Evolutionary conservation across 768 basidiomycete species (phyloP), one percentile per base, ranked within the genome.

Genomic region (Suillus luteus): DNA sequence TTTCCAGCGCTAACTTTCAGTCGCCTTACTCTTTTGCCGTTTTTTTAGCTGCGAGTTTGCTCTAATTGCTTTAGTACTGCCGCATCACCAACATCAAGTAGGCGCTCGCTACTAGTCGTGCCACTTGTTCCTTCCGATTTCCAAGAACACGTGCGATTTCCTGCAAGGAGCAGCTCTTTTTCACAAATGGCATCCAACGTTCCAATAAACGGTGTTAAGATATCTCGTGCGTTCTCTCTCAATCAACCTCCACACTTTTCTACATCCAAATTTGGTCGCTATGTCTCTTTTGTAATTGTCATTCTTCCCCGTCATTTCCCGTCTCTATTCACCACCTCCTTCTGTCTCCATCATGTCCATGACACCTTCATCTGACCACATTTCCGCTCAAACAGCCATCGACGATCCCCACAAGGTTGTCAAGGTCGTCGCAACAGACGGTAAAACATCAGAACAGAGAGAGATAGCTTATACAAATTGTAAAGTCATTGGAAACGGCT

Each of bases 401-500:
- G 97, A 99, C 81, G 96, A 99, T 82, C 95, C 96, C n/a, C 86
- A 90, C 78, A 93, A 93, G 81, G 85, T 97, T 73, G 90, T 96
- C 82, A 95, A 93, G 77, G 97, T 99, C 71, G 83, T 92, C 75
- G 96, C 96, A 64, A 93, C 91, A 66, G 92, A 96, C 72, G 97
- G 97, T 79, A 98, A 96, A 86, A 81, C 89, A 7, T 95, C 93
- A 71, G 91, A 92, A 58, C 89, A 91, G 66, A 84, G 85, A 72
- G 91, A 95, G 70, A 88, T 99, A 72, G 85, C 89, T 55, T 99
- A 99, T 82, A 97, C 93, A 70, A 95, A 93, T 77, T 96, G 92
- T 85, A 99, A 97, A 80, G 93, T 99, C 74, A 92, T 96, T 73
- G 97, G 97, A 62, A 99, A 99, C 74, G 97, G 97, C 77, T 96